Evolutionary conservation across 805 yeast genomes (phyloP), one percentile per base, ranked within the genome.

Genomic region (Lachancea cidri): DNA sequence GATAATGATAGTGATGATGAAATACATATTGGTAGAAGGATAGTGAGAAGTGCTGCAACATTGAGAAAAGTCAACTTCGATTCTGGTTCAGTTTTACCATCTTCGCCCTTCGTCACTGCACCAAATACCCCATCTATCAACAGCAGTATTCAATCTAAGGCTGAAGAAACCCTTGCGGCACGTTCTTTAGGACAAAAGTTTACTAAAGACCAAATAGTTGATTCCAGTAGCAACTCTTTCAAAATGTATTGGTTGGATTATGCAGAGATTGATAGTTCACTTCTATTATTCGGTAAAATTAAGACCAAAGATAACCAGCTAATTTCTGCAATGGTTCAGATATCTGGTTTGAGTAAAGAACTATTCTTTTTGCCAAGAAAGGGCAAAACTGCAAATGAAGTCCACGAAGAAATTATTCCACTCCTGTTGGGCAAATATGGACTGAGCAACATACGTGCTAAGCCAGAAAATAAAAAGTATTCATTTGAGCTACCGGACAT

Each of bases 171-270:
- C 13, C 36, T 24, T 14, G 32, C 41, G 7, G 39, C 39, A 3
- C 29, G 31, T 6, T 33, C 47, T 11, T 27, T 41, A 18, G 32
- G 38, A 20, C 46, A 43, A 43, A 61, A 50, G 34, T 62, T 43
- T 36, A 36, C 44, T 4, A 50, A 52, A 24, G 56, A 54, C 4
- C 50, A 53, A 33, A 60, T 71, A 17, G 65, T 68, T 13, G 61
- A 63, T 25, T 64, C 70, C 6, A 62, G 63, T n/a, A 61, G 69
- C 3, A 74, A 73, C 33, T 50, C 71, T 1, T 74, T 88, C 57
- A 76, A 77, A 52, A 79, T 91, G 81, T 93, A 74, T 61, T 93
- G 97, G 97, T 65, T 85, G 22, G 98, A 93, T 62, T 88, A 80
- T 60, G 72, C 83, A 17, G 98, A 91, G 58, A 77, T 83, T 9